Evolutionary conservation across 495 filamentous ascomycete species (phyloP), one percentile per base, ranked within the genome.

Genomic region (Neurospora sp.): DNA sequence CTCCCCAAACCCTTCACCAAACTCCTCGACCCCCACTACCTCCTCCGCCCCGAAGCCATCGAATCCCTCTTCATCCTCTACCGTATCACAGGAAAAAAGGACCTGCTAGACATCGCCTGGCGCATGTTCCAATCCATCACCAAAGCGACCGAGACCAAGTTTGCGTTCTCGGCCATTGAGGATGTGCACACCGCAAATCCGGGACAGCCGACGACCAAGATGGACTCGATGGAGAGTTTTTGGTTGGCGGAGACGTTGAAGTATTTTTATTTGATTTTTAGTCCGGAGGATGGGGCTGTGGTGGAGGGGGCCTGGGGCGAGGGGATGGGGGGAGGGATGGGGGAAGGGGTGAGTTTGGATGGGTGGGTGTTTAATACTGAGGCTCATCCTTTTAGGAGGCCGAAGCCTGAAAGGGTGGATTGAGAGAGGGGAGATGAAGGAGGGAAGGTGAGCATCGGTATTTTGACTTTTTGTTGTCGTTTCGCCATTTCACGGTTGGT

Each of bases 191-290:
- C 77, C 9, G 69, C 74, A 6, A 62, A 31, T 62, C 23, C 23
- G 10, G 79, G 74, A 1, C 71, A 71, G 41, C 66, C 71, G 7
- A 77, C 79, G 37, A 75, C 37, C 27, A 82, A 83, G 75, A 72
- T 75, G 0, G 84, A 88, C 73, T 81, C 81, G 35, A 96, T 96
- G 93, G 93, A 97, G 83, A 94, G 93, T 77, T 97, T 95, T 80
- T 97, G 93, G 96, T 90, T 98, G 83, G 95, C 96, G 49, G 96
- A 99, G 84, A 99, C 96, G 41, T 86, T 99, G 46, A 99, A 99
- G 84, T 99, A 98, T 77, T 92, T 99, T 78, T 99, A 97, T 80
- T 88, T 99, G 38, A 86, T 98, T 69, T 99, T 99, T 83, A 95
- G 93, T 31, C 90, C 91, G 9, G 86, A 90, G 70, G 93, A 97